These are phyloP conservation scores for Eucommia ulmoides DNA, from an alignment of 257 asterid genomes.

Conservation along the genomic window DNA sequence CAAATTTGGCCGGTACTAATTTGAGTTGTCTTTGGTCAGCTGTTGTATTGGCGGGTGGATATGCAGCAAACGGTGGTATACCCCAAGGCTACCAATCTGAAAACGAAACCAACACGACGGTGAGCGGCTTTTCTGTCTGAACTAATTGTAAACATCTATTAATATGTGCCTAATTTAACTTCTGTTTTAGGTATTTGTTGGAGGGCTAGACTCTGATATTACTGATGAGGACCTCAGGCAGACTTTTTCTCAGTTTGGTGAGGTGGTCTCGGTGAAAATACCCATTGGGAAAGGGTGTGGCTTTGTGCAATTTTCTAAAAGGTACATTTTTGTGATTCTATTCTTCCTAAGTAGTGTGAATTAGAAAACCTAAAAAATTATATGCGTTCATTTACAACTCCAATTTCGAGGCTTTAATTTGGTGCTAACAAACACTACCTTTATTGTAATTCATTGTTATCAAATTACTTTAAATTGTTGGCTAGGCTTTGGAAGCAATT, in stretches of 20 bases:
- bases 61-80: conserved; percentile 45
- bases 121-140: conserved; percentile 28
- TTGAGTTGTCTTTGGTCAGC: conserved; percentile 31
- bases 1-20: background rate
- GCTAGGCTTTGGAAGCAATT: background rate
- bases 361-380: no score
- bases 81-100: conserved; percentile 53
- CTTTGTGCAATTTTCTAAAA: background rate
- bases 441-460: background rate
- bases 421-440: background rate
- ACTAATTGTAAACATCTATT: background rate
- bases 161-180: background rate
- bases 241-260: background rate
- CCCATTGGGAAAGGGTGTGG: conserved; percentile 2
- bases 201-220: conserved; percentile 13
- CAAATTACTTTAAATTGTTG: background rate
- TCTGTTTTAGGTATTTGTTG: conserved; percentile 40
- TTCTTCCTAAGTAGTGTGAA: background rate
- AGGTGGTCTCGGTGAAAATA: background rate
- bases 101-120: conserved; percentile 84
- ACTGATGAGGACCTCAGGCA: background rate
- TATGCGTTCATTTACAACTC: no score
- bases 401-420: background rate
- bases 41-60: conserved; percentile 75
- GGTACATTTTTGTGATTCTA: background rate